Evolutionary conservation across 164 flowering plant genomes (phyloP).

Genomic region (Houttuynia cordata): DNA sequence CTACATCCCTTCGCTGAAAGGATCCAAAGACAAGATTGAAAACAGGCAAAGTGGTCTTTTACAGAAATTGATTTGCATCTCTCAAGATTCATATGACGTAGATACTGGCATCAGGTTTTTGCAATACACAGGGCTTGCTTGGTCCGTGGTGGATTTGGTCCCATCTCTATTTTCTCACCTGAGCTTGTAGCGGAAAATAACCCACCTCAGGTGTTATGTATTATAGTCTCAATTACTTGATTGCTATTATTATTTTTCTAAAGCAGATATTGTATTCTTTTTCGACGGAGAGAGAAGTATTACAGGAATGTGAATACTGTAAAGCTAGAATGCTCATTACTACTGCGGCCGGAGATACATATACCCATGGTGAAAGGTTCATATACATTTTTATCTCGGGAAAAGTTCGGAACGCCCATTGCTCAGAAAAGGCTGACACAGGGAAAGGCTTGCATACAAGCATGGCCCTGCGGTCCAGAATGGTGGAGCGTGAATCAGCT

Average conservation of each 20-base stretch:
- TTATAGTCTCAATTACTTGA: background rate
- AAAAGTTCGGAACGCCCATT: too few relatives aligned
- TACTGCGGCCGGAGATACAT: too few relatives aligned
- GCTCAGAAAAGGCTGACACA: too few relatives aligned
- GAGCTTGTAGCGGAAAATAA: slow-evolving; percentile 25
- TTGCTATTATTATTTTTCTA: background rate
- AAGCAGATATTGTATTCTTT: too few relatives aligned
- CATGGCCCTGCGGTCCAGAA: too few relatives aligned
- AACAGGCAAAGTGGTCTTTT: slow-evolving; percentile 35
- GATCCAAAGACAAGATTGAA: slow-evolving; percentile 28
- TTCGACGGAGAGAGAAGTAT: too few relatives aligned
- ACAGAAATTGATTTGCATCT: slow-evolving; percentile 40
- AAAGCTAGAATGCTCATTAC: too few relatives aligned
- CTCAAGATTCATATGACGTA: slow-evolving; percentile 61
- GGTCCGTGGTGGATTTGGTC: slow-evolving; percentile 94
- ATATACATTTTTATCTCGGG: too few relatives aligned
- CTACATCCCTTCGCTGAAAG: slow-evolving; percentile 54
- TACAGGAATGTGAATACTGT: too few relatives aligned
- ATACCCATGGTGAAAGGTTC: too few relatives aligned
- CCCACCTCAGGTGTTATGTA: background rate
- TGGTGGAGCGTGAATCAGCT: too few relatives aligned
- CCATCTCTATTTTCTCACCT: slow-evolving; percentile 62
- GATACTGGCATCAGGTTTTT: slow-evolving; percentile 91
- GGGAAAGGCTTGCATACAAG: too few relatives aligned
- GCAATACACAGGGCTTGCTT: slow-evolving; percentile 95